Evolutionary conservation across 352 stramenopile species (phyloP).

Genomic region (Phytophthora podocarpi): DNA sequence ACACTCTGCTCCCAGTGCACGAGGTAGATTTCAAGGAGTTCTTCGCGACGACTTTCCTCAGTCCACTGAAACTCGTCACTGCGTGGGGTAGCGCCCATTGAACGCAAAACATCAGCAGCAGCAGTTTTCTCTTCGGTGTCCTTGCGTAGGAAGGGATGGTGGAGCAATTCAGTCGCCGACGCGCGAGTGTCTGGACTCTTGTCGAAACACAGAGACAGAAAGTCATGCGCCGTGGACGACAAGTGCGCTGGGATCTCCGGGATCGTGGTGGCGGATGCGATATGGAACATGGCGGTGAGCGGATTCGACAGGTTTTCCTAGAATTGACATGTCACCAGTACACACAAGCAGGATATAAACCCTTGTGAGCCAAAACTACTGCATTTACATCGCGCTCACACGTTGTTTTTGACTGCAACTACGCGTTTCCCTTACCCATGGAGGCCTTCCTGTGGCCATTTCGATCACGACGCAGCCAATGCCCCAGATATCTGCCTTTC

Average conservation of each 20-base stretch:
- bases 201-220: slow-evolving; percentile 63
- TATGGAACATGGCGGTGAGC: slow-evolving; percentile 85
- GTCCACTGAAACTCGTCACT: no score
- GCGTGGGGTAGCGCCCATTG: no score
- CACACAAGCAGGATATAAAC: no score
- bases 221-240: slow-evolving; percentile 44
- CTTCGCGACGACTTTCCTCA: no score
- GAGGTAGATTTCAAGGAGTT: no score
- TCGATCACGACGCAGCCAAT: slow-evolving; percentile 91
- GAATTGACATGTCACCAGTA: not conserved
- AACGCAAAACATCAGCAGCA: no score
- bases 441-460: slow-evolving; percentile 87
- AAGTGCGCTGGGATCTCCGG: slow-evolving; percentile 51
- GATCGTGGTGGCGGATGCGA: slow-evolving; percentile 63
- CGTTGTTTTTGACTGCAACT: no score
- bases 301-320: slow-evolving; percentile 80
- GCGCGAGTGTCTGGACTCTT: slow-evolving; percentile 75
- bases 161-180: slow-evolving; percentile 86
- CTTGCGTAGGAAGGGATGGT: slow-evolving; percentile 49
- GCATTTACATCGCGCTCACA: no score
- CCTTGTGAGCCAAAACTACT: no score
- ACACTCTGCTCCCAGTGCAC: no score
- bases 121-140: not conserved
- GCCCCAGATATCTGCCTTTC: slow-evolving; percentile 92
- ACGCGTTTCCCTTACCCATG: slow-evolving; percentile 63